Conservation (phyloP, 164 flowering plant species). For the Litsea cubeba region DNA sequence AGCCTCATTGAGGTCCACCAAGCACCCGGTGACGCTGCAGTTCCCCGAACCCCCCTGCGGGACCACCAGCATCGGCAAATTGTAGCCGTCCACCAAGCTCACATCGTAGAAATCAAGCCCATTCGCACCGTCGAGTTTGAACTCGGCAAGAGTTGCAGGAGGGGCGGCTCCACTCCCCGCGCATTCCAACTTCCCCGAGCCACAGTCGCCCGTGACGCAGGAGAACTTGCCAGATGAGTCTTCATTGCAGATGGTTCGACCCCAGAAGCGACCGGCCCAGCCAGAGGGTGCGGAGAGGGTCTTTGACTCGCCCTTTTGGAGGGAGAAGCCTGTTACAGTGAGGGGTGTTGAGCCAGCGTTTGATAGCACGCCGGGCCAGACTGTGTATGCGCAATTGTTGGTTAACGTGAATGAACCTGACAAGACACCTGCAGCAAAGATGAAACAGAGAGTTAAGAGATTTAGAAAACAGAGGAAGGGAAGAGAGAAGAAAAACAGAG, state of each 20-base stretch:
- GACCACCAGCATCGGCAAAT: conserved; percentile 62
- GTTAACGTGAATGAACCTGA: conserved; percentile 56
- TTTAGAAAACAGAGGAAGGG: not conserved
- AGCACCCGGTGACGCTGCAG: conserved; percentile 65
- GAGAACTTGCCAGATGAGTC: conserved; percentile 59
- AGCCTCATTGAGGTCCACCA: conserved; percentile 55
- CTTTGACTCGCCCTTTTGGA: conserved; percentile 41
- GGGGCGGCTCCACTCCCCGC: conserved; percentile 66
- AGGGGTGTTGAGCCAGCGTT: conserved; percentile 60
- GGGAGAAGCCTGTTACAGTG: conserved; percentile 68
- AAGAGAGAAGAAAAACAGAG: not conserved
- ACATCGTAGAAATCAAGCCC: conserved; percentile 83
- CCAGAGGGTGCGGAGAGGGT: conserved; percentile 44
- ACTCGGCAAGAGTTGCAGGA: conserved; percentile 88
- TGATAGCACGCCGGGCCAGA: conserved; percentile 86
- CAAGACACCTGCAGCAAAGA: conserved; percentile 21
- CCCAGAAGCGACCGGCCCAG: conserved; percentile 97
- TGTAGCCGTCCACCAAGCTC: conserved; percentile 85
- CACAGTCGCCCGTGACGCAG: conserved; percentile 88
- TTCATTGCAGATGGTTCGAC: conserved; percentile 57
- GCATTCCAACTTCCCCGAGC: conserved; percentile 69
- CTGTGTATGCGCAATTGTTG: conserved; percentile 64
- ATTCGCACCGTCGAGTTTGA: conserved; percentile 64
- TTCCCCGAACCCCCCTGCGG: conserved; percentile 61
- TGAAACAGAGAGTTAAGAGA: not conserved